A percentile compares a stretch with the other conserved stretches of the same genome.
These are phyloP conservation scores for Dipteronia dyeriana DNA, from an alignment of 345 rosid species.

Conservation along the genomic window DNA sequence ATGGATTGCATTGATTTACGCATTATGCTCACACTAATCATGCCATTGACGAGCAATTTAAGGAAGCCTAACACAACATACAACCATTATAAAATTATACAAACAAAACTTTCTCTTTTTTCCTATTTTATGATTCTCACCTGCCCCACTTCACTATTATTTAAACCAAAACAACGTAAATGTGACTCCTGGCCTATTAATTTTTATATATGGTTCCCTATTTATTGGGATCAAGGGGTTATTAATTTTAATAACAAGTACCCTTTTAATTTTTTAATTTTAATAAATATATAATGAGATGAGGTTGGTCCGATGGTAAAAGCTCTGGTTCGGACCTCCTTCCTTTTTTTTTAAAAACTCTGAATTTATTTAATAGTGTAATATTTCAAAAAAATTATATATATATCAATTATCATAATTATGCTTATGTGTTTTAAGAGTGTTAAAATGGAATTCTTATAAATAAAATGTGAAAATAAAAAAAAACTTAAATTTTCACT, in stretches of 20 bases:
- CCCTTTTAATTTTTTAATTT: too few relatives aligned
- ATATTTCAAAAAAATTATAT: too few relatives aligned
- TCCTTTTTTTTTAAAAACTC: too few relatives aligned
- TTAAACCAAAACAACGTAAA: neutral
- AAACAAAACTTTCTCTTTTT: neutral
- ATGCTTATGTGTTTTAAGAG: neutral
- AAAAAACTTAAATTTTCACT: neutral
- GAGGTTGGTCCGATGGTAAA: too few relatives aligned
- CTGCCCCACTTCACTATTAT: conserved; percentile 24
- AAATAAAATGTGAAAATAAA: neutral
- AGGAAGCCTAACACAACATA: conserved; percentile 14
- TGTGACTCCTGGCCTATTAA: neutral
- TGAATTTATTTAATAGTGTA: too few relatives aligned
- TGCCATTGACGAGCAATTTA: conserved; percentile 25
- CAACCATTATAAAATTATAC: conserved; percentile 20
- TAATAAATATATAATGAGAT: too few relatives aligned
- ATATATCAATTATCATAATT: neutral
- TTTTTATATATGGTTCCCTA: neutral
- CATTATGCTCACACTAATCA: conserved; percentile 19
- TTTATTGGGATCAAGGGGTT: neutral
- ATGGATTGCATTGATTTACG: conserved; percentile 25
- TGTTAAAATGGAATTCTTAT: neutral
- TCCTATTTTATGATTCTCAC: conserved; percentile 8
- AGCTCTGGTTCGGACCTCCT: too few relatives aligned
- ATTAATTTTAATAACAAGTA: neutral